Conservation (phyloP, 306 rosid genomes). For the Acmispon strigosus region DNA sequence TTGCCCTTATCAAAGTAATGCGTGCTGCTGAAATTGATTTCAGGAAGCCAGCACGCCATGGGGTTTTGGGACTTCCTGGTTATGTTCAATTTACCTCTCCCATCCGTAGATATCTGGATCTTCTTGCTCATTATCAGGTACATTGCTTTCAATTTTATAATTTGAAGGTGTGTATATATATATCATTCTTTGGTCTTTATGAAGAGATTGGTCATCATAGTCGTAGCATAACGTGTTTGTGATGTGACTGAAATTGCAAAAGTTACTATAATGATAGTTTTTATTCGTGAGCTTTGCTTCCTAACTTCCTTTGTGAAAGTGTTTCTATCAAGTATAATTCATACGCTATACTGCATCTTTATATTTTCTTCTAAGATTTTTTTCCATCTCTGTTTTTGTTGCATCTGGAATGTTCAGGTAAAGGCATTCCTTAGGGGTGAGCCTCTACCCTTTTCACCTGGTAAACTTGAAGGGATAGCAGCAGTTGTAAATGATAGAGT, state of each 20-base stretch:
- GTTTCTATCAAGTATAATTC: neutral
- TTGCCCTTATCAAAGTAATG: constrained; percentile 74
- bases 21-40: constrained; percentile 98
- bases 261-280: neutral
- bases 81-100: constrained; percentile 99
- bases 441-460: constrained; percentile 66
- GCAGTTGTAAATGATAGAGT: constrained; percentile 49
- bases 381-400: constrained; percentile 1
- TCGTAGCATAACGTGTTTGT: neutral
- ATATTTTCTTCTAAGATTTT: constrained; percentile 8
- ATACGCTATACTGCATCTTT: neutral
- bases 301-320: neutral
- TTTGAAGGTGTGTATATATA: neutral
- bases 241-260: neutral
- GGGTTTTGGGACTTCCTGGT: constrained; percentile 82
- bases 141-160: constrained; percentile 8
- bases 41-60: constrained; percentile 92
- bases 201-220: neutral
- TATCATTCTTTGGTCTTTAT: neutral
- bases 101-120: constrained; percentile 93
- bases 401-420: constrained; percentile 33
- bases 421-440: constrained; percentile 81
- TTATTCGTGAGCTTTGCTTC: neutral
- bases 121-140: constrained; percentile 96
- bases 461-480: constrained; percentile 80